Evolutionary conservation across 768 basidiomycete genomes (phyloP).

Genomic region (Suillus ampliporus): DNA sequence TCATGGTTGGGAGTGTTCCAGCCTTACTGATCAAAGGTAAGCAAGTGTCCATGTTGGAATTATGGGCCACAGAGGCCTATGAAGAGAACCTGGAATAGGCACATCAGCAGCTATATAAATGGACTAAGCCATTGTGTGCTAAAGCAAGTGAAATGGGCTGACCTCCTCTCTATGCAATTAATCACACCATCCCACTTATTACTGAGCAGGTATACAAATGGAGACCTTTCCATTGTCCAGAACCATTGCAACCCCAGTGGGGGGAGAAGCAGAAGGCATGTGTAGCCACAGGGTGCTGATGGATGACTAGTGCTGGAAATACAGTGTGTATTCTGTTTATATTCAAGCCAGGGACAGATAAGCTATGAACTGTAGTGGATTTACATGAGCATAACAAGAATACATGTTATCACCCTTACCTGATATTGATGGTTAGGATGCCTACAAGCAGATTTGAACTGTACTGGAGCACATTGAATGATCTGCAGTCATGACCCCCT

Average conservation of each 20-base stretch:
- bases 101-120: not conserved
- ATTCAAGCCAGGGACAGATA: slow-evolving; percentile 31
- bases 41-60: not conserved
- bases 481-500: slow-evolving; percentile 31
- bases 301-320: slow-evolving; percentile 5
- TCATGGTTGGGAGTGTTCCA: slow-evolving; percentile 18
- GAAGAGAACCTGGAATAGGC: not conserved
- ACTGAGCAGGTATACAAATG: slow-evolving; percentile 16
- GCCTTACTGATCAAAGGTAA: not conserved
- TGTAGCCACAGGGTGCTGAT: slow-evolving; percentile 42
- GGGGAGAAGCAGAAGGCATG: slow-evolving; percentile 24
- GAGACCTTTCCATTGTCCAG: not conserved
- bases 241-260: slow-evolving; percentile 10
- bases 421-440: slow-evolving; percentile 46
- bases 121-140: not conserved
- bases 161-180: slow-evolving; percentile 46
- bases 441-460: slow-evolving; percentile 50
- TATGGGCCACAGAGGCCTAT: not conserved
- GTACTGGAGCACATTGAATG: slow-evolving; percentile 31
- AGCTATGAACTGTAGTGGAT: slow-evolving; percentile 43
- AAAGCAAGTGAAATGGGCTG: slow-evolving; percentile 17
- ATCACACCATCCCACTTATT: slow-evolving; percentile 47
- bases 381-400: slow-evolving; percentile 45
- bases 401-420: slow-evolving; percentile 21
- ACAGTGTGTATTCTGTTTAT: slow-evolving; percentile 19